Evolutionary conservation across 139 green algal genomes (phyloP), one percentile per base, ranked within the genome.

Genomic region (Haematococcus sp.): DNA sequence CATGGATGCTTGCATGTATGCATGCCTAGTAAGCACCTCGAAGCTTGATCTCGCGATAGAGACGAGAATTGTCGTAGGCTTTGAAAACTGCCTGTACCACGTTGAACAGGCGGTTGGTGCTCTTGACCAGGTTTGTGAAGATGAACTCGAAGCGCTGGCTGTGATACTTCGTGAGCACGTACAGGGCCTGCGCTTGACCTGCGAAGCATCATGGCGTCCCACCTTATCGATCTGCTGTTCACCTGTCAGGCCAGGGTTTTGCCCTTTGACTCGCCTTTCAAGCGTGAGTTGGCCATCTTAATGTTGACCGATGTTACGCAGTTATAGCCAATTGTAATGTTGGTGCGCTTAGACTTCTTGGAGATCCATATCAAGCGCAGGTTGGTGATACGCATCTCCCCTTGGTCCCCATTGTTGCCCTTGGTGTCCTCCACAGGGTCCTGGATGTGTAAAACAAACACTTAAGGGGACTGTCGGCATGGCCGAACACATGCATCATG

Each of bases 131-230:
- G 30, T 55, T 75, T 17, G 85, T 90, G 79, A 93, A 93, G 49
- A 93, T 86, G 75, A 93, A 93, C 77, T 93, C 86, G 70, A 89
- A 93, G 44, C 76, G 81, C 73, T 88, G 76, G 54, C 79, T 76
- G 63, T 90, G 81, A 75, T 83, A 85, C 67, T 81, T 83, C 9
- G 84, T 88, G 11, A 90, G 63, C 19, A 93, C 46, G 40, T 86
- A 84, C 34, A 90, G 58, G 1, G 84, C 74, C 31, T 87, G 73
- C 0, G 76, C 81, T 3, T 70, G 59, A 49, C 84, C 87, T 90
- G 80, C 43, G 76, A 66, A 32, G 32, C 16, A 33, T 27, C 22
- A 61, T 61, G 54, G 9, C 22, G 4, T 13, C 9, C 15, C 54
- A 61, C 4, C 15, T 61, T 4, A 28, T 33, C 35, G 30, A 25